Evolutionary conservation across 2,329 filamentous ascomycete species (phyloP).

Genomic region (Sclerotiophoma versabilis): DNA sequence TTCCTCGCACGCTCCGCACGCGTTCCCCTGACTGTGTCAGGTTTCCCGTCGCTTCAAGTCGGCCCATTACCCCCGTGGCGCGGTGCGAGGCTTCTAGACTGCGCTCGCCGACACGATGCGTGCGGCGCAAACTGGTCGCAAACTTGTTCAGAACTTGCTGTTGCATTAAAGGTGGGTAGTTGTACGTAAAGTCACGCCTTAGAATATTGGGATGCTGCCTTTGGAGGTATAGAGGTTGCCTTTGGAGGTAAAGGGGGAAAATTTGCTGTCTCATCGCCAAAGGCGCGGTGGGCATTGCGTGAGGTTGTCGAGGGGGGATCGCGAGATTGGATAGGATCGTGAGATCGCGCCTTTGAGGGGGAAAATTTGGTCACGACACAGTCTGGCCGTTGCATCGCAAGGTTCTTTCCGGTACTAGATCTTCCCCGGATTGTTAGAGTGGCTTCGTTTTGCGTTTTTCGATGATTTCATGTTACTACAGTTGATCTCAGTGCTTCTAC

Average conservation of each 20-base stretch:
- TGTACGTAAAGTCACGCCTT: conserved; percentile 17
- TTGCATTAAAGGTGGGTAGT: conserved; percentile 9
- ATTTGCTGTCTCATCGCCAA: conserved; percentile 17
- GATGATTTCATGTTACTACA: not conserved
- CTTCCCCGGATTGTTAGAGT: conserved; percentile 12
- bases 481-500: not conserved
- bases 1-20: conserved; percentile 6
- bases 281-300: conserved; percentile 3
- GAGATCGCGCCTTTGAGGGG: conserved; percentile 6
- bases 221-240: conserved; percentile 19
- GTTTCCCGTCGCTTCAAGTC: conserved; percentile 16
- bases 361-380: conserved; percentile 7
- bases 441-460: not conserved
- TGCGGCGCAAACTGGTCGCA: conserved; percentile 5
- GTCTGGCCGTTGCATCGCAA: conserved; percentile 4
- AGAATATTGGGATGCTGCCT: conserved; percentile 9
- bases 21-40: conserved; percentile 2
- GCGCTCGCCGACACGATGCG: not conserved
- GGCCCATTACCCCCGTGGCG: not conserved
- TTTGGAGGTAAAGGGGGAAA: conserved; percentile 18
- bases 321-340: conserved; percentile 5
- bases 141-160: conserved; percentile 12
- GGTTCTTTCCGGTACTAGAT: conserved; percentile 12
- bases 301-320: conserved; percentile 11
- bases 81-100: conserved; percentile 8